Evolutionary conservation across 2,329 filamentous ascomycete species (phyloP), one percentile per base, ranked within the genome.

Genomic region (Sclerotinia sclerotiorum): DNA sequence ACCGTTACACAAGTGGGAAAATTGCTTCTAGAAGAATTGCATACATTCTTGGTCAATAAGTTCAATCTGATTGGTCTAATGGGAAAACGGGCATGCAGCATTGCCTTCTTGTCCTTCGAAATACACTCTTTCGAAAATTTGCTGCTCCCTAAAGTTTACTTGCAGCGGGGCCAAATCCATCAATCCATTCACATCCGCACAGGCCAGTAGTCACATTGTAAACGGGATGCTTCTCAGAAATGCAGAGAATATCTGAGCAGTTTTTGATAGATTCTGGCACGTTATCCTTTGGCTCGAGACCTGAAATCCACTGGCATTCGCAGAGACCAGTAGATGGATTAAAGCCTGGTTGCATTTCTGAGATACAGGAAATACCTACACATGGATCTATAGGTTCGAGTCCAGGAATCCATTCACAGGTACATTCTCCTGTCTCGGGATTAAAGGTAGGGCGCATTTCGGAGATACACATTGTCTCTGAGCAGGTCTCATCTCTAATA

Each of bases 351-450:
- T 62, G 65, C 63, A 54, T 68, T 48, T 72, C 70, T 6, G 70
- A 29, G 24, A 70, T 72, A n/a, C 70, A 72, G 6, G 52, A 42
- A 35, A 69, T 64, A 10, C 35, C 61, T 5, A 60, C 32, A 24
- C 70, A 72, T 27, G 64, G 46, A 48, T 35, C 24, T n/a, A 32
- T 48, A 8, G 35, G 69, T 35, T 70, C 66, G 0, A 72, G 55
- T 19, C 71, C 70, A 4, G 69, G 64, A n/a, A 72, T 71, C 71
- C 71, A 72, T 57, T 70, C 52, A 58, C 70, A 73, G 0, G 51
- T 61, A 54, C 72, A 73, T 15, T 46, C 48, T 19, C 54, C 51
- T 2, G 62, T 52, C 5, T 62, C 56, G 7, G 42, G 24, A 57
- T 67, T 63, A 29, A 51, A 72, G 3, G 68, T 67, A 0, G 69